phyloP scores from a whole-genome alignment of 2,329 filamentous ascomycete species.

The Ophiostoma tasmaniense region DNA sequence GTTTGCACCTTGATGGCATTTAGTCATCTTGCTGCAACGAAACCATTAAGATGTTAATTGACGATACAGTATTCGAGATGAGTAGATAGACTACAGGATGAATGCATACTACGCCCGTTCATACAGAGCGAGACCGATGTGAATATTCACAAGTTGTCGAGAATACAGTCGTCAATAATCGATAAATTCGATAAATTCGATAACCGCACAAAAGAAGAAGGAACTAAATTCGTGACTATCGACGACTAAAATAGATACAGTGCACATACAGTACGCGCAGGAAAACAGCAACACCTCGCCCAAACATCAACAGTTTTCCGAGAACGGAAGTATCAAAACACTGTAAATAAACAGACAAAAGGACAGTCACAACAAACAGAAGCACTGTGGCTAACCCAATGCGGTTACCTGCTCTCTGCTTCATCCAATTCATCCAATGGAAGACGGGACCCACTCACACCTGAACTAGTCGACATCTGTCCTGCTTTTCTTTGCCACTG shows the following conservation, averaged over 20 bases:
- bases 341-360: too few species aligned
- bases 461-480: background rate
- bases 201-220: too few species aligned
- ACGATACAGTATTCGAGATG: too few species aligned
- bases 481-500: background rate
- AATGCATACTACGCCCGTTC: too few species aligned
- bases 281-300: background rate
- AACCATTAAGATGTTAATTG: too few species aligned
- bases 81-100: too few species aligned
- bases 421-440: background rate
- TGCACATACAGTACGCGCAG: background rate
- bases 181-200: too few species aligned
- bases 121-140: too few species aligned
- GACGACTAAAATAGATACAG: background rate
- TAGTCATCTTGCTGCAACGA: too few species aligned
- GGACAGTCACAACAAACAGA: background rate
- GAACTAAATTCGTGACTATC: background rate
- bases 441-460: background rate
- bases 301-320: background rate
- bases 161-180: too few species aligned
- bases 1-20: too few species aligned
- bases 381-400: background rate
- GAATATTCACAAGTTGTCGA: too few species aligned
- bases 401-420: background rate
- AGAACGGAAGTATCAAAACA: background rate